Conservation (phyloP, 176 grass and related monocot genomes). For the Avena sativa region DNA sequence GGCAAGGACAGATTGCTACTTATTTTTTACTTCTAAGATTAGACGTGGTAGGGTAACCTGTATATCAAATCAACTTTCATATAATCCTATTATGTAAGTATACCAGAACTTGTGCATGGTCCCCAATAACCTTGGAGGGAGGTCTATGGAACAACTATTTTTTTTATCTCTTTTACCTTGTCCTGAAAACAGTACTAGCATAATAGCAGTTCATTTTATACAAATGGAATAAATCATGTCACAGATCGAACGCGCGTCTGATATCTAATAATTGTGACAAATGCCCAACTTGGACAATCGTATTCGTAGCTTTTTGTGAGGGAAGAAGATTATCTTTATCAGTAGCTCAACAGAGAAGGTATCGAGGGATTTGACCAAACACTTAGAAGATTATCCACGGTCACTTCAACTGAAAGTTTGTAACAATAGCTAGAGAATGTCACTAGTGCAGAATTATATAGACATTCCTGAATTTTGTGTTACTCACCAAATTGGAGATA, state of each 20-base stretch:
- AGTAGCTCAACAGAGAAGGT: not conserved
- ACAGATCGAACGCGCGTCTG: not conserved
- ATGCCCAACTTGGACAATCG: not conserved
- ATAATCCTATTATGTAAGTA: conserved; percentile 2
- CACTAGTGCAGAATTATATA: not conserved
- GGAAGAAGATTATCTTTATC: not conserved
- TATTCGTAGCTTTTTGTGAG: conserved; percentile 5
- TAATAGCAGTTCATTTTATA: not conserved
- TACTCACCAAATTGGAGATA: too few relatives aligned
- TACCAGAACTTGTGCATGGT: not conserved
- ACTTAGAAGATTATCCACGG: not conserved
- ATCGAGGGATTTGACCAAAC: not conserved
- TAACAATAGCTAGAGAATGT: not conserved
- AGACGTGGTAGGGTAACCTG: not conserved
- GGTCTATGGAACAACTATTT: not conserved
- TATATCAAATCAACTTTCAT: conserved; percentile 1
- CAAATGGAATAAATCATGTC: not conserved
- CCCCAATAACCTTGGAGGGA: not conserved
- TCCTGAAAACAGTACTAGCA: not conserved
- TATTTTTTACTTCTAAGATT: not conserved
- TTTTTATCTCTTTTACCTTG: not conserved
- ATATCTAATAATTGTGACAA: not conserved
- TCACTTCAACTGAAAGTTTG: not conserved
- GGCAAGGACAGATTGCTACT: not conserved
- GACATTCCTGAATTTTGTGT: too few relatives aligned